These are phyloP conservation scores for Claviceps spartinae DNA, from an alignment of 2,329 filamentous ascomycete genomes.

Conservation along the genomic window DNA sequence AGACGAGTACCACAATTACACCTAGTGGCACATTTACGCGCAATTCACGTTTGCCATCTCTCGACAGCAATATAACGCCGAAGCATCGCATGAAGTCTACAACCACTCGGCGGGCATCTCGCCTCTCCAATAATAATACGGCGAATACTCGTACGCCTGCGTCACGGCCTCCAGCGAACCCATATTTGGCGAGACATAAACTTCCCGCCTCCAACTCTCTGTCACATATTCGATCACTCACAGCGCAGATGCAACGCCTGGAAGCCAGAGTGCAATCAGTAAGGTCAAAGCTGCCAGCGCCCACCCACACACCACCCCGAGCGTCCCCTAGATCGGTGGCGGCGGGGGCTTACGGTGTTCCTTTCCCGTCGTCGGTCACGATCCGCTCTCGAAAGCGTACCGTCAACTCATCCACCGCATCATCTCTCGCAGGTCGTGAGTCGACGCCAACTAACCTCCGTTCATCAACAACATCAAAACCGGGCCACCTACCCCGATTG, in stretches of 20 bases:
- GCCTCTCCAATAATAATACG: constrained; percentile 33
- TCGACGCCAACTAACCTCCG: constrained; percentile 31
- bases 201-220: constrained; percentile 56
- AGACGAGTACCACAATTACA: constrained; percentile 31
- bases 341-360: constrained; percentile 2
- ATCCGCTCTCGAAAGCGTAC: constrained; percentile 59
- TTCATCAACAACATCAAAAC: constrained; percentile 22
- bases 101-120: constrained; percentile 17
- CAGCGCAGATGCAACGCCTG: constrained; percentile 92
- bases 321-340: constrained; percentile 51
- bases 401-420: constrained; percentile 38
- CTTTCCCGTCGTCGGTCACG: constrained; percentile 40
- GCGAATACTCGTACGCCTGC: constrained; percentile 31
- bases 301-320: constrained; percentile 62
- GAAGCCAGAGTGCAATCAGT: constrained; percentile 87
- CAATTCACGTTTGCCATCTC: constrained; percentile 41
- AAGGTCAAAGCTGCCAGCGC: constrained; percentile 79
- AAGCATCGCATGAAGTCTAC: constrained; percentile 41
- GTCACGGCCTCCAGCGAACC: constrained; percentile 35
- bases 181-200: constrained; percentile 36
- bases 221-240: constrained; percentile 83
- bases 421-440: constrained; percentile 37
- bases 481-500: constrained; percentile 42
- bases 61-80: constrained; percentile 39
- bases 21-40: constrained; percentile 18